phyloP scores from a whole-genome alignment of 169 alveolate species.

The Plasmodium inui region DNA sequence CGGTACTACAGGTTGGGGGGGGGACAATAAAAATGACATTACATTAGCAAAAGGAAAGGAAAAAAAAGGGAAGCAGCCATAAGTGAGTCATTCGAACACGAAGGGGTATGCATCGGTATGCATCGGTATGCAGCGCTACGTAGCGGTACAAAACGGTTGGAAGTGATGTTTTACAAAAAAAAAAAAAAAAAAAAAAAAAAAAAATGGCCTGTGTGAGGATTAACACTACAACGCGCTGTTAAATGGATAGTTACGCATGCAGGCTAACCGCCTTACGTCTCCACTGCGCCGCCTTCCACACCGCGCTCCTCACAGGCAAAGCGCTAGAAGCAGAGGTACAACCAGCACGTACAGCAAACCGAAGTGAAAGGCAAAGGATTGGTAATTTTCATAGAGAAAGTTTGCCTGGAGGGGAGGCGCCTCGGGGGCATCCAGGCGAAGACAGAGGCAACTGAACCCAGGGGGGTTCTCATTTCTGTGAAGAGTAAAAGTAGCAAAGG shows the following conservation, averaged over 20 bases:
- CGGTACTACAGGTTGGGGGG: not conserved
- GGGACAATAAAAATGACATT: not conserved
- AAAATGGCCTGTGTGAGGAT: no score
- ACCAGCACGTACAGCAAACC: not conserved
- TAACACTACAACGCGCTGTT: no score
- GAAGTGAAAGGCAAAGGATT: not conserved
- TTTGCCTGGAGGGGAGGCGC: not conserved
- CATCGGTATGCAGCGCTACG: not conserved
- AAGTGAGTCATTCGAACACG: not conserved
- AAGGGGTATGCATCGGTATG: no score
- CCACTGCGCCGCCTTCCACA: not conserved
- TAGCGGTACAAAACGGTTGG: not conserved
- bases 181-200: no score
- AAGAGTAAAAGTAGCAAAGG: slow-evolving; percentile 31
- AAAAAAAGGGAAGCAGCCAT: not conserved
- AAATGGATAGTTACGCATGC: no score
- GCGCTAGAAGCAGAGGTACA: not conserved
- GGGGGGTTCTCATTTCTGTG: slow-evolving; percentile 27
- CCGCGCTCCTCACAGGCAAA: not conserved
- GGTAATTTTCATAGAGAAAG: not conserved
- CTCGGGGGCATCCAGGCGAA: not conserved
- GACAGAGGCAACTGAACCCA: slow-evolving; percentile 25
- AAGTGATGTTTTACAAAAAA: not conserved
- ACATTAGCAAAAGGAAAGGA: no score
- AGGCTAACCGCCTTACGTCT: no score